phyloP scores from a whole-genome alignment of 2,329 filamentous ascomycete genomes.

The Microdochium bolleyi region DNA sequence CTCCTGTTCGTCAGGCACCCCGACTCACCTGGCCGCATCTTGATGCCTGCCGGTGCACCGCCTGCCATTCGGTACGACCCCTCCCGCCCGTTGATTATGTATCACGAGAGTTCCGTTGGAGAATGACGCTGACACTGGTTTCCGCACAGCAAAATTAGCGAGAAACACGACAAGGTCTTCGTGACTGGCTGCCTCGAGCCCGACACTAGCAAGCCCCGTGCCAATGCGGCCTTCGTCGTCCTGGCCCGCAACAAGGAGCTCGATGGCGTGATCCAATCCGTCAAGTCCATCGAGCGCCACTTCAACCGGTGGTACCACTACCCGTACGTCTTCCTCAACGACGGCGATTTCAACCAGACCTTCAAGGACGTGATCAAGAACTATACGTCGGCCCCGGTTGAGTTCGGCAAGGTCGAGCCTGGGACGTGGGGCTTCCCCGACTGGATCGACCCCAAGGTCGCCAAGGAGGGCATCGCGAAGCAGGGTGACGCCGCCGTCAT shows the following conservation, averaged over 20 bases:
- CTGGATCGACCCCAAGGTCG: slow-evolving; percentile 90
- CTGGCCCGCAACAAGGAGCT: slow-evolving; percentile 93
- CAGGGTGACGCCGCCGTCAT: slow-evolving; percentile 97
- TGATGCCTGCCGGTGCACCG: slow-evolving; percentile 82
- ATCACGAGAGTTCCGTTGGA: background rate
- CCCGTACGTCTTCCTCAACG: slow-evolving; percentile 96
- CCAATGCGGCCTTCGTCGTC: slow-evolving; percentile 93
- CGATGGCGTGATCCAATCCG: slow-evolving; percentile 89
- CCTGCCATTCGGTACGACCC: slow-evolving; percentile 74
- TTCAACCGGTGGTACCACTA: slow-evolving; percentile 99
- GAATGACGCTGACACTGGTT: background rate
- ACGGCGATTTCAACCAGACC: slow-evolving; percentile 89
- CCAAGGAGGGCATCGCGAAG: slow-evolving; percentile 91
- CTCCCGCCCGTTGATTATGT: background rate
- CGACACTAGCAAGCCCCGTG: slow-evolving; percentile 69
- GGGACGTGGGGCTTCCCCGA: slow-evolving; percentile 96
- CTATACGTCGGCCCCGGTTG: slow-evolving; percentile 79
- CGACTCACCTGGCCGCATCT: slow-evolving; percentile 68
- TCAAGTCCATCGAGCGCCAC: slow-evolving; percentile 96
- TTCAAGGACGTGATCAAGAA: slow-evolving; percentile 86
- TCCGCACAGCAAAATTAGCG: slow-evolving; percentile 78
- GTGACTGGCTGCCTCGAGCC: slow-evolving; percentile 81
- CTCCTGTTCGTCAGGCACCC: slow-evolving; percentile 86
- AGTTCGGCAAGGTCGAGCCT: slow-evolving; percentile 88
- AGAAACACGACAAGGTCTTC: slow-evolving; percentile 96